Evolutionary conservation across 2,329 filamentous ascomycete genomes (phyloP), one percentile per base, ranked within the genome.

Genomic region (Cercospora zeina): DNA sequence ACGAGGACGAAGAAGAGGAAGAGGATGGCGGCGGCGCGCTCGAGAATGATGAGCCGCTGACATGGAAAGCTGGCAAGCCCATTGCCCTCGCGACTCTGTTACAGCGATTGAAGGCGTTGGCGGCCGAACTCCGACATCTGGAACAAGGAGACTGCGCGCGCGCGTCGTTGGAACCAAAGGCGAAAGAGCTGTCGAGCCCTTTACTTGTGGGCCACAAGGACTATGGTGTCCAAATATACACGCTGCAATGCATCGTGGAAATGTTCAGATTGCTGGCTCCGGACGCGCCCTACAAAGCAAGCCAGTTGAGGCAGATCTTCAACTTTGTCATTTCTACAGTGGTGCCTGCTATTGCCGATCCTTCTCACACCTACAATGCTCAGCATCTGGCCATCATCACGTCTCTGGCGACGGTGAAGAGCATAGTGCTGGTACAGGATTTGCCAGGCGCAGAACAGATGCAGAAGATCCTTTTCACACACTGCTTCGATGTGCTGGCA

Each of bases 241-340:
- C 90, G 33, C 88, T 92, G 47, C 90, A 90, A 72, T 97, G 93
- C 75, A 82, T 97, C 64, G 92, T 97, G 59, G 95, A 99, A 75
- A 89, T 99, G 69, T 85, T 99, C 74, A 89, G 90, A 70, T 83
- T 99, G 61, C 96, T 91, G 77, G 95, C 95, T 30, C 95, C 95
- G 0, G 89, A 97, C 81, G 95, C 95, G 74, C 95, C 95, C 16
- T 97, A 96, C 77, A 96, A 91, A 24, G 87, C 86, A 42, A 87
- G 89, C 63, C 93, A 97, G 79, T 83, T 97, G 66, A 96, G 96
- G 91, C 92, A 96, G 78, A 93, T 97, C 74, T 99, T 97, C 79
- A 89, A 87, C 30, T 85, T 96, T 65, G 91, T 97, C 74, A 86
- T 97, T 69, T 88, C 86, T 62, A 87, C 88, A 54, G 89, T 96